Evolutionary conservation across 495 filamentous ascomycete genomes (phyloP).

Genomic region (Thermothielavioides terrestris): DNA sequence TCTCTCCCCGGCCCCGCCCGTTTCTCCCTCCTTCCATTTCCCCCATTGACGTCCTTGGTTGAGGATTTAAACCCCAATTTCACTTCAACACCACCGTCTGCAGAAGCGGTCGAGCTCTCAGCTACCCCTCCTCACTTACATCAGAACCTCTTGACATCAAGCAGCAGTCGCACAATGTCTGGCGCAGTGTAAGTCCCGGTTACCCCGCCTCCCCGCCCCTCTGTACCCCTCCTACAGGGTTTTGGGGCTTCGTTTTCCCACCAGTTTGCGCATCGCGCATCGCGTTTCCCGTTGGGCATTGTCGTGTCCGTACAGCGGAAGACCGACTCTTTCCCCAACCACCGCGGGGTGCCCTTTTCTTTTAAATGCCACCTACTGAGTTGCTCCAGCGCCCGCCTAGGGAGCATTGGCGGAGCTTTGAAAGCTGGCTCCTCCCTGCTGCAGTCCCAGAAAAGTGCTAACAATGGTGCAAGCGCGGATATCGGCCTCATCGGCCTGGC

Average conservation of each 20-base stretch:
- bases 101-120: slow-evolving; percentile 1
- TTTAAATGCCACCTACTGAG: slow-evolving; percentile 39
- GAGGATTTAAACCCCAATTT: slow-evolving; percentile 22
- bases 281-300: too few relatives aligned
- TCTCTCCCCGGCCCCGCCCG: slow-evolving; percentile 9
- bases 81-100: slow-evolving; percentile 4
- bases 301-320: not conserved
- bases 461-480: slow-evolving; percentile 56
- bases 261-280: slow-evolving; percentile 4
- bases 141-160: slow-evolving; percentile 1
- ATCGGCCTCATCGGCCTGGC: slow-evolving; percentile 99
- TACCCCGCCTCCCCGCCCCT: slow-evolving; percentile 24
- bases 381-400: slow-evolving; percentile 67
- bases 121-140: not conserved
- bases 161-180: slow-evolving; percentile 36
- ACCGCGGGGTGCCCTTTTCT: slow-evolving; percentile 17
- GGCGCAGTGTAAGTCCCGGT: slow-evolving; percentile 43
- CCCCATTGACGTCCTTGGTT: slow-evolving; percentile 18
- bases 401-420: slow-evolving; percentile 60
- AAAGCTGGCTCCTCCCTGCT: slow-evolving; percentile 28
- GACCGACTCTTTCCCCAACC: not conserved
- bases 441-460: slow-evolving; percentile 35
- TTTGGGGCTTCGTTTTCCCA: not conserved
- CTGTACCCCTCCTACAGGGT: slow-evolving; percentile 8
- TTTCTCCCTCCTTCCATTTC: slow-evolving; percentile 15